Conservation (phyloP, 805 yeast genomes). For the Yamadazyma sp. region DNA sequence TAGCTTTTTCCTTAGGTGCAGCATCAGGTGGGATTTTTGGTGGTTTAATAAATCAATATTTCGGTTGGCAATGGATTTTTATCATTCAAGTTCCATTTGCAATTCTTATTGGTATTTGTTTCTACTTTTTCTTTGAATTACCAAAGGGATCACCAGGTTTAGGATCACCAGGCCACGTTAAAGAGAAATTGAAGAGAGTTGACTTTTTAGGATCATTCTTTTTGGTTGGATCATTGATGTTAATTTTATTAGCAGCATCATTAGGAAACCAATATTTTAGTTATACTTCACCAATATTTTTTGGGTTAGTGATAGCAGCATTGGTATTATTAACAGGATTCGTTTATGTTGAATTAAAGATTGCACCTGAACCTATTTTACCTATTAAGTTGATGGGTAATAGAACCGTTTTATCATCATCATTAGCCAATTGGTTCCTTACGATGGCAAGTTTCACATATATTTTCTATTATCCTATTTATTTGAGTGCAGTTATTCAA, state of each 20-base stretch:
- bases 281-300: constrained; percentile 44
- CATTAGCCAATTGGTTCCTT: constrained; percentile 66
- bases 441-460: constrained; percentile 66
- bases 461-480: constrained; percentile 70
- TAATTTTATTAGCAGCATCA: constrained; percentile 63
- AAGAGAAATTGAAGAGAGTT: constrained; percentile 51
- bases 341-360: constrained; percentile 46
- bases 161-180: constrained; percentile 47
- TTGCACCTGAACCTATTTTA: constrained; percentile 63
- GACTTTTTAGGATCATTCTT: constrained; percentile 65
- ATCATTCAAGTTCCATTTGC: constrained; percentile 42
- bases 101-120: constrained; percentile 36
- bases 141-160: constrained; percentile 57
- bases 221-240: constrained; percentile 55
- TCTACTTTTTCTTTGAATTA: constrained; percentile 37
- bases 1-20: constrained; percentile 70
- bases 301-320: constrained; percentile 20
- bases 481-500: constrained; percentile 52
- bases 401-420: constrained; percentile 61
- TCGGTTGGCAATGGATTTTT: constrained; percentile 51
- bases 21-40: constrained; percentile 45
- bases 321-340: constrained; percentile 37
- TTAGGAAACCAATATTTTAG: constrained; percentile 57
- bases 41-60: constrained; percentile 53
- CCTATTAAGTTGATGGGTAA: constrained; percentile 58